phyloP scores from a whole-genome alignment of 1,284 basidiomycete genomes.

The Xerocomus amazonicus region DNA sequence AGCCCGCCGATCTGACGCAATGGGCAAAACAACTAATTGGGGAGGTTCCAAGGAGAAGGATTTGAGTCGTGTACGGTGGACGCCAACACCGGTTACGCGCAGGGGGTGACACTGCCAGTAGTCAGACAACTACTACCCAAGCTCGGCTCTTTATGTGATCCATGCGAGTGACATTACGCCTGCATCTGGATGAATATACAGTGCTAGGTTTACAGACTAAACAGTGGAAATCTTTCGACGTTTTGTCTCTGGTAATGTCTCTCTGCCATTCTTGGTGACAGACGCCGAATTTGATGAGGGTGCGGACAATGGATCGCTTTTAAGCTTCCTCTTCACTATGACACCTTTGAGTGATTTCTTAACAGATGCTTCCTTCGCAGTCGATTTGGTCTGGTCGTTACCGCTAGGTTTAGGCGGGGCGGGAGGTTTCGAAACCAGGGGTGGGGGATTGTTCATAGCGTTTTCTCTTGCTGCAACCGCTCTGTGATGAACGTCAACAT shows the following conservation, averaged over 20 bases:
- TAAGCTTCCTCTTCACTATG: conserved; percentile 71
- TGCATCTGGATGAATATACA: conserved; percentile 12
- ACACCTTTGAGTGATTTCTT: conserved; percentile 72
- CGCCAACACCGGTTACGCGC: conserved; percentile 60
- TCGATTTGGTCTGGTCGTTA: conserved; percentile 22
- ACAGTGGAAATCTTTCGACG: conserved; percentile 47
- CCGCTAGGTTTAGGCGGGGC: conserved; percentile 17
- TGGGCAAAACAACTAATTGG: conserved; percentile 64
- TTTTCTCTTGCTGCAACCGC: conserved; percentile 70
- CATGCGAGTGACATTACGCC: conserved; percentile 6
- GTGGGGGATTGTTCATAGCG: conserved; percentile 43
- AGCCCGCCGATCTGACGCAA: conserved; percentile 62
- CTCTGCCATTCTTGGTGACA: conserved; percentile 12
- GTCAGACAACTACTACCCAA: too few relatives aligned
- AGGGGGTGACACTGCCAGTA: conserved; percentile 14
- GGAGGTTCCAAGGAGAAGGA: conserved; percentile 55
- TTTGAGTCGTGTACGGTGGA: conserved; percentile 69
- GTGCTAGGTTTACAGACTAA: conserved; percentile 19
- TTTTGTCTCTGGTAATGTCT: conserved; percentile 44
- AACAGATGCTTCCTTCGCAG: conserved; percentile 42
- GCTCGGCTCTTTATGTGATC: conserved; percentile 3
- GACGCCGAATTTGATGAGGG: conserved; percentile 16
- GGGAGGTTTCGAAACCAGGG: conserved; percentile 14
- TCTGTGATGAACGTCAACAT: conserved; percentile 38
- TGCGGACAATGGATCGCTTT: conserved; percentile 29